Evolutionary conservation across 2,329 filamentous ascomycete genomes (phyloP).

Genomic region (Dactylella cylindrospora): DNA sequence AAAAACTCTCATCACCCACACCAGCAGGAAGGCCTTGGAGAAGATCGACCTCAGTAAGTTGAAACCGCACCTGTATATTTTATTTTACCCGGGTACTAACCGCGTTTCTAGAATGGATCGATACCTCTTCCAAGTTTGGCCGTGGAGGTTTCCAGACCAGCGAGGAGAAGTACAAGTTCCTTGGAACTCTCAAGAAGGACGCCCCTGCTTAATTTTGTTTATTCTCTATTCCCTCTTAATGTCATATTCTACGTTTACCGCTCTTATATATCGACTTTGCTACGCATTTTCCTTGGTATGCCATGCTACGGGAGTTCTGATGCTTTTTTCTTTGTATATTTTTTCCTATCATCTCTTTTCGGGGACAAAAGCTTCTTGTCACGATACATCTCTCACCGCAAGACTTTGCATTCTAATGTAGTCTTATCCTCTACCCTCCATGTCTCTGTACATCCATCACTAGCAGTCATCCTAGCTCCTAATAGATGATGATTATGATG

Average conservation of each 20-base stretch:
- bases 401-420: conserved; percentile 1
- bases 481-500: conserved; percentile 26
- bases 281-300: conserved; percentile 22
- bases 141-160: conserved; percentile 99
- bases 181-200: conserved; percentile 99
- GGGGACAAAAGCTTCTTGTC: conserved; percentile 32
- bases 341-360: conserved; percentile 17
- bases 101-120: conserved; percentile 79
- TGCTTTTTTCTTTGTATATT: conserved; percentile 40
- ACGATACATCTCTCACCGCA: conserved; percentile 11
- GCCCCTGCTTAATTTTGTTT: conserved; percentile 59
- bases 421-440: conserved; percentile 9
- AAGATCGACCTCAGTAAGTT: conserved; percentile 83
- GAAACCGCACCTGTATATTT: neutral
- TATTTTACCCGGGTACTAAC: conserved; percentile 6
- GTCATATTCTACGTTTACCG: conserved; percentile 46
- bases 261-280: conserved; percentile 22
- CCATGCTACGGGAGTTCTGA: conserved; percentile 41
- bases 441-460: conserved; percentile 17
- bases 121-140: conserved; percentile 99
- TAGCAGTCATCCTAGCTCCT: conserved; percentile 6
- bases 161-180: conserved; percentile 95
- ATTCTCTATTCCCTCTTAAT: conserved; percentile 50
- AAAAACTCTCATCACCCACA: conserved; percentile 98
- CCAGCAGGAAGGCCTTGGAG: conserved; percentile 90